These are phyloP conservation scores for Globisporangium paddicum DNA, from an alignment of 352 stramenopile genomes.

Conservation along the genomic window DNA sequence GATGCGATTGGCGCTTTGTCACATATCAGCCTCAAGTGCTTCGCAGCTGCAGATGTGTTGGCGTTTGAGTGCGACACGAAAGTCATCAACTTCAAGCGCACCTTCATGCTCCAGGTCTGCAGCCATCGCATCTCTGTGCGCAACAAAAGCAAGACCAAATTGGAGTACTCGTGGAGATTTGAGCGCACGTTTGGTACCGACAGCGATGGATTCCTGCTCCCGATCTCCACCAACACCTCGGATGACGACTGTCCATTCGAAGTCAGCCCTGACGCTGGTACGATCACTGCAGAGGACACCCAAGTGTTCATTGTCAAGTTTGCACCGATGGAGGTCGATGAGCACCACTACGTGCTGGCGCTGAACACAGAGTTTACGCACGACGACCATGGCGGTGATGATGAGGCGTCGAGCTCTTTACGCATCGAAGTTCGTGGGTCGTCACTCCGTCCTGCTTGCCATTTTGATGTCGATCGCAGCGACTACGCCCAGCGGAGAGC, in stretches of 20 bases:
- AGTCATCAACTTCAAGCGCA: conserved; percentile 66
- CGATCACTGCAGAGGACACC: conserved; percentile 46
- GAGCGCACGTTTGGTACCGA: conserved; percentile 14
- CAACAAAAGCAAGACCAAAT: conserved; percentile 70
- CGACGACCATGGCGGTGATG: neutral
- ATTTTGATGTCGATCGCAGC: conserved; percentile 90
- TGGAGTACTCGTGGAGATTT: conserved; percentile 61
- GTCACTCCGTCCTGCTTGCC: conserved; percentile 86
- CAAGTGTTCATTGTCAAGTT: conserved; percentile 87
- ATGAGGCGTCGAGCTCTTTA: conserved; percentile 9
- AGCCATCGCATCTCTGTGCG: conserved; percentile 59
- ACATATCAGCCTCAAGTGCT: conserved; percentile 47
- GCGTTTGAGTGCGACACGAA: conserved; percentile 57
- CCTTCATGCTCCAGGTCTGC: conserved; percentile 87
- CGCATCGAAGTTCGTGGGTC: conserved; percentile 60
- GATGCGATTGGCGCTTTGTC: conserved; percentile 31
- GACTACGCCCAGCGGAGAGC: conserved; percentile 83
- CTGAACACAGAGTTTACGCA: conserved; percentile 21
- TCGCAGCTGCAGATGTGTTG: conserved; percentile 57
- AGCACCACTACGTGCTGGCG: conserved; percentile 70
- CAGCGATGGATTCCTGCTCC: conserved; percentile 1
- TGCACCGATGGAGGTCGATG: conserved; percentile 88
- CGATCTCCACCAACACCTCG: neutral
- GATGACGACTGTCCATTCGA: conserved; percentile 84
- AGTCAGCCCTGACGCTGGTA: conserved; percentile 59